These are phyloP conservation scores for Iberis pinnata DNA, from an alignment of 345 rosid genomes.

Conservation along the genomic window DNA sequence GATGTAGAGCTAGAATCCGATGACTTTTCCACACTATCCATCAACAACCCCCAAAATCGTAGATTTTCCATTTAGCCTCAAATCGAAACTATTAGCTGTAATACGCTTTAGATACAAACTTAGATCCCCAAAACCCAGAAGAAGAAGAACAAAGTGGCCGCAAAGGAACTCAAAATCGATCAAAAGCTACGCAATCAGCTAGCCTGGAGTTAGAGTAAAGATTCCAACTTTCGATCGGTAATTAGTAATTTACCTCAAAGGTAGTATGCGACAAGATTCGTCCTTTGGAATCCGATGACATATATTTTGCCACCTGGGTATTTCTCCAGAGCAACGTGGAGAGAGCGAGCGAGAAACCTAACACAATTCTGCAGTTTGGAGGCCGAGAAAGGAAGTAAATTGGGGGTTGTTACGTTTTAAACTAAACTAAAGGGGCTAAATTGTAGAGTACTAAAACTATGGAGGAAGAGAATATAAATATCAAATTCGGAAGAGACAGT, in stretches of 20 bases:
- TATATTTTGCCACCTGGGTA: slow-evolving; percentile 15
- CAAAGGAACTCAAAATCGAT: slow-evolving; percentile 24
- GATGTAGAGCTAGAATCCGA: slow-evolving; percentile 44
- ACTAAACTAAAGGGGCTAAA: slow-evolving; percentile 6
- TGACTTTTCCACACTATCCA: slow-evolving; percentile 49
- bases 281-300: slow-evolving; percentile 12
- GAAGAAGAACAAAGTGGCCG: slow-evolving; percentile 8
- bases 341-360: slow-evolving; percentile 23
- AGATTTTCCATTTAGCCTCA: slow-evolving; percentile 27
- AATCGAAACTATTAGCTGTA: slow-evolving; percentile 11
- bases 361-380: slow-evolving; percentile 12
- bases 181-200: slow-evolving; percentile 20
- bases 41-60: slow-evolving; percentile 32
- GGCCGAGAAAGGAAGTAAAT: slow-evolving; percentile 12
- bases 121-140: slow-evolving; percentile 13
- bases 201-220: slow-evolving; percentile 29
- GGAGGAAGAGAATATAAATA: neutral
- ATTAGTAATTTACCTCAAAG: slow-evolving; percentile 17
- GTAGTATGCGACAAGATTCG: slow-evolving; percentile 18
- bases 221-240: slow-evolving; percentile 12
- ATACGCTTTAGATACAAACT: neutral
- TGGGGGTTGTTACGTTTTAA: neutral
- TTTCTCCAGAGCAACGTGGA: slow-evolving; percentile 18
- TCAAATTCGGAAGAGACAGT: neutral
- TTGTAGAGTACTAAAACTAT: neutral